A percentile compares a stretch with the other conserved stretches of the same genome.
Evolutionary conservation across 2,329 filamentous ascomycete genomes (phyloP).

Genomic region (Aureobasidium lini): DNA sequence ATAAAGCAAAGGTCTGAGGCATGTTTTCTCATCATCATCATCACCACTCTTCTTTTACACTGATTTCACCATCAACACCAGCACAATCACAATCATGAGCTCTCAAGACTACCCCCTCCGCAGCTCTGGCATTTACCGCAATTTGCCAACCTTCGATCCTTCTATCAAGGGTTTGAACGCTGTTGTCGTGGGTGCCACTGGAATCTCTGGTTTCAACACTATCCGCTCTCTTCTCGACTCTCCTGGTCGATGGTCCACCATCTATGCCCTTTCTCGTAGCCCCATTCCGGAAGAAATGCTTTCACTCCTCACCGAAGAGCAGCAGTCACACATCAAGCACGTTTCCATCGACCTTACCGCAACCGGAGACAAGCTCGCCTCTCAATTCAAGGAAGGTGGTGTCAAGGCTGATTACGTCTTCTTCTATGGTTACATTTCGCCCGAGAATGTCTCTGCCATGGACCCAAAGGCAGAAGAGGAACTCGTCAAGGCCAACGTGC

Average conservation of each 20-base stretch:
- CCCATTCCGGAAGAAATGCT: constrained; percentile 35
- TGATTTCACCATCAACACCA: no score
- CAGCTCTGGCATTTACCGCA: constrained; percentile 41
- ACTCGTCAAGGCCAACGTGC: constrained; percentile 42
- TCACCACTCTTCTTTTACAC: no score
- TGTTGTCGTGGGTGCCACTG: constrained; percentile 48
- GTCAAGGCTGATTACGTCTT: constrained; percentile 39
- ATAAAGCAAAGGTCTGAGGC: no score
- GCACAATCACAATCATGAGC: constrained; percentile 17
- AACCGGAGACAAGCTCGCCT: constrained; percentile 25
- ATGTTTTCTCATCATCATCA: no score
- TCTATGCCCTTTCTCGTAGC: constrained; percentile 43
- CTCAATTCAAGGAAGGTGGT: constrained; percentile 22
- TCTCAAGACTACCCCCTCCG: constrained; percentile 21
- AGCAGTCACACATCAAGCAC: constrained; percentile 23
- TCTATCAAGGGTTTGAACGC: constrained; percentile 40
- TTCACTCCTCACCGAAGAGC: constrained; percentile 28
- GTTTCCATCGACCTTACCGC: constrained; percentile 31
- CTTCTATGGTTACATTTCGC: constrained; percentile 49
- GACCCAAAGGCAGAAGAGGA: no score
- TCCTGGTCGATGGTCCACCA: constrained; percentile 44
- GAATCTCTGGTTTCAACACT: constrained; percentile 47
- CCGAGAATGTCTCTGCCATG: constrained; percentile 41
- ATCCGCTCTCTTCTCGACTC: constrained; percentile 42
- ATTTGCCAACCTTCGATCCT: constrained; percentile 40